These are phyloP conservation scores for Lyophyllum shimeji DNA, from an alignment of 768 basidiomycete genomes.

Conservation along the genomic window DNA sequence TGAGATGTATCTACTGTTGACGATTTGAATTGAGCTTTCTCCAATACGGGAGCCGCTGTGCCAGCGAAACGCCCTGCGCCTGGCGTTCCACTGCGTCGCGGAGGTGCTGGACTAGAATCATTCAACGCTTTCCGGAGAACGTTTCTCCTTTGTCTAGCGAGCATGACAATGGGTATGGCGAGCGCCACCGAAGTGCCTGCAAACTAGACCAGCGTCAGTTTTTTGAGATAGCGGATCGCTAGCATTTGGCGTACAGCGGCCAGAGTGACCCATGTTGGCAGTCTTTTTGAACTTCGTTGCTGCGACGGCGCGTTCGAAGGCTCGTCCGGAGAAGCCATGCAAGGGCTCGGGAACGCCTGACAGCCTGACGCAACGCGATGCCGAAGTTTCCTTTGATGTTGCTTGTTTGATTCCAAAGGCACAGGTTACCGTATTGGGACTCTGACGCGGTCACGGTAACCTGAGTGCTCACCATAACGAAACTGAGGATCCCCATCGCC, in stretches of 20 bases:
- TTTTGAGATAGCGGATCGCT: background rate
- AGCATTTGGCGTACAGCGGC: constrained; percentile 11
- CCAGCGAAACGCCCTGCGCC: constrained; percentile 9
- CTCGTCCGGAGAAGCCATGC: constrained; percentile 8
- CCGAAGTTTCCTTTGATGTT: background rate
- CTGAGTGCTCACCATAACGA: too few species aligned
- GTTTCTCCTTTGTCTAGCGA: constrained; percentile 29
- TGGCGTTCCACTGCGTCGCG: constrained; percentile 22
- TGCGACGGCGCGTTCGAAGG: background rate
- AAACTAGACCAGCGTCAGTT: constrained; percentile 13
- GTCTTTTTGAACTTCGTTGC: background rate
- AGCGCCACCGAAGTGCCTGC: constrained; percentile 24
- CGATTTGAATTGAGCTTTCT: constrained; percentile 18
- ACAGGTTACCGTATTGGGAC: too few species aligned
- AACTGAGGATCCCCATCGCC: background rate
- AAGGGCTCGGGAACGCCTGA: background rate
- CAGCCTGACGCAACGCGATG: background rate
- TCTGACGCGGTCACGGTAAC: too few species aligned
- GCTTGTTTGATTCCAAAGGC: constrained; percentile 4
- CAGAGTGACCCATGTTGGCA: constrained; percentile 20
- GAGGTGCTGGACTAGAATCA: constrained; percentile 24
- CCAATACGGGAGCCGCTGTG: constrained; percentile 9
- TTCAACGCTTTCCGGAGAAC: constrained; percentile 26
- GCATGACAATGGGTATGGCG: constrained; percentile 33
- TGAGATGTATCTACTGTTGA: constrained; percentile 23